Conservation (phyloP, 1,284 basidiomycete species). For the Phylloboletellus chloephorus region DNA sequence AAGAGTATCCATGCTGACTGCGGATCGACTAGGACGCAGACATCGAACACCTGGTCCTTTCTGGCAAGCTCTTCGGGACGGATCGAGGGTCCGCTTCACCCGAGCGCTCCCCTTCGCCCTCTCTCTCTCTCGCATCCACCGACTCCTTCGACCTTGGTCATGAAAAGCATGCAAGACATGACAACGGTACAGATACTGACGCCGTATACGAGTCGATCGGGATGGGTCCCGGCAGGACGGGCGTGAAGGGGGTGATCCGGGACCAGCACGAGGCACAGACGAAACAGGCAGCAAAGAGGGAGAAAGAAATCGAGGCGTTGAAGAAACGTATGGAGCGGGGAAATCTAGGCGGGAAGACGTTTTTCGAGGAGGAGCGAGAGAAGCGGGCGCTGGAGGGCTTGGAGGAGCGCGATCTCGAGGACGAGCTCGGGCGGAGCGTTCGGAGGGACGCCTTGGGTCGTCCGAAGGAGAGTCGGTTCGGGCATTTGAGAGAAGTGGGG, state of each 20-base stretch:
- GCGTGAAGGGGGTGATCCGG: conserved; percentile 79
- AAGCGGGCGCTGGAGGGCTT: conserved; percentile 37
- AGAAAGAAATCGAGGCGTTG: conserved; percentile 45
- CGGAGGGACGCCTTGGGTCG: conserved; percentile 42
- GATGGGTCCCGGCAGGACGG: conserved; percentile 79
- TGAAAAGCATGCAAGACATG: conserved; percentile 6
- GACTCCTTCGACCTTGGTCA: conserved; percentile 38
- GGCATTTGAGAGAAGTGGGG: conserved; percentile 78
- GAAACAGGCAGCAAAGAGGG: conserved; percentile 44
- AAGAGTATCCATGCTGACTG: conserved; percentile 1
- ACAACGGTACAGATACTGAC: conserved; percentile 16
- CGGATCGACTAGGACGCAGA: conserved; percentile 38
- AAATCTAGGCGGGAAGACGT: conserved; percentile 61
- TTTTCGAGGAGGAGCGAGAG: conserved; percentile 64
- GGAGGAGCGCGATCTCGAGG: conserved; percentile 19
- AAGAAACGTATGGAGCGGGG: conserved; percentile 56
- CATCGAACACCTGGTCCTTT: conserved; percentile 72
- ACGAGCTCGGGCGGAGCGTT: conserved; percentile 6
- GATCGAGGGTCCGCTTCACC: conserved; percentile 40
- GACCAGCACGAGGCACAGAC: conserved; percentile 66
- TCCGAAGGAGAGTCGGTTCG: conserved; percentile 56
- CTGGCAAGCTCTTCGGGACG: conserved; percentile 67
- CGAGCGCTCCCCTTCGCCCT: conserved; percentile 49
- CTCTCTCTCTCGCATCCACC: conserved; percentile 29
- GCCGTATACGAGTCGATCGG: conserved; percentile 50